These are phyloP conservation scores for Ceratocystis colombiana DNA, from an alignment of 2,329 filamentous ascomycete species.

Conservation along the genomic window DNA sequence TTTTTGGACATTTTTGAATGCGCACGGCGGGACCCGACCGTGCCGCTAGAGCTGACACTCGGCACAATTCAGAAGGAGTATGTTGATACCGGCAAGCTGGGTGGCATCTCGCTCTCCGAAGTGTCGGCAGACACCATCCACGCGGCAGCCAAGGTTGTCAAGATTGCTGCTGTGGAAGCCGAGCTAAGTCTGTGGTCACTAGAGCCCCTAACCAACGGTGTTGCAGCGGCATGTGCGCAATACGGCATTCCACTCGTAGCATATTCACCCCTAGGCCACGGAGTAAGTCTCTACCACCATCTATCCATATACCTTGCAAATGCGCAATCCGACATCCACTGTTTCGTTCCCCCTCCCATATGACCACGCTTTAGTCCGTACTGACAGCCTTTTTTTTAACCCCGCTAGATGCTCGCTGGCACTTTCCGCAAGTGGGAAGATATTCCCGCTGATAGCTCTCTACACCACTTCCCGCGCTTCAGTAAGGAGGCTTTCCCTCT, in stretches of 20 bases:
- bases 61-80: conserved; percentile 39
- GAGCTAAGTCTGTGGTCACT: conserved; percentile 44
- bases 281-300: conserved; percentile 32
- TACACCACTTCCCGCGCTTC: conserved; percentile 47
- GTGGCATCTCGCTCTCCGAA: conserved; percentile 45
- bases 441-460: conserved; percentile 43
- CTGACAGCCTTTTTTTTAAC: conserved; percentile 35
- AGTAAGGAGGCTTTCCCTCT: conserved; percentile 50
- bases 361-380: conserved; percentile 19
- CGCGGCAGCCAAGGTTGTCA: conserved; percentile 38
- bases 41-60: conserved; percentile 39
- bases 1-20: conserved; percentile 52
- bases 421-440: conserved; percentile 45
- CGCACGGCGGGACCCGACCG: conserved; percentile 45
- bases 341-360: not conserved
- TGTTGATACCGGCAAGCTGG: conserved; percentile 43
- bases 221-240: conserved; percentile 48
- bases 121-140: conserved; percentile 41
- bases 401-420: conserved; percentile 42
- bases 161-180: conserved; percentile 43
- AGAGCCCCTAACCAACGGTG: conserved; percentile 42
- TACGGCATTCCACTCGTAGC: conserved; percentile 59
- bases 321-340: not conserved
- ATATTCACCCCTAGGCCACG: conserved; percentile 60
- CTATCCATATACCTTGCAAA: not conserved